phyloP scores from a whole-genome alignment of 2,329 filamentous ascomycete genomes.

The Lasiodiplodia sp. region DNA sequence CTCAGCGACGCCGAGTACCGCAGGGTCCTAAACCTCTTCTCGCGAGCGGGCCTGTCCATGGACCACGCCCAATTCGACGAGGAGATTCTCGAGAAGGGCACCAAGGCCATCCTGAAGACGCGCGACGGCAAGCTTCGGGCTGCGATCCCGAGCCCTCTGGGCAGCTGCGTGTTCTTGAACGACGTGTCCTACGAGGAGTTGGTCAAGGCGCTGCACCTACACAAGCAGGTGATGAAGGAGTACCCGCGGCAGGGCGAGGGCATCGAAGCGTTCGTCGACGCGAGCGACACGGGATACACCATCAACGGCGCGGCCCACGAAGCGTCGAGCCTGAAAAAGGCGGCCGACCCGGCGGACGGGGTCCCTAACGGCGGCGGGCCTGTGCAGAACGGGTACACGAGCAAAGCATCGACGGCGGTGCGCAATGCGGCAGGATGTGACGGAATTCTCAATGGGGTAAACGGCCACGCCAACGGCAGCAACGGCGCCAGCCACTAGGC shows the following conservation, averaged over 20 bases:
- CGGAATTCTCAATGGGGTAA: slow-evolving; percentile 32
- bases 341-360: slow-evolving; percentile 35
- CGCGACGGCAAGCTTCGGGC: slow-evolving; percentile 72
- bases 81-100: slow-evolving; percentile 69
- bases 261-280: slow-evolving; percentile 73
- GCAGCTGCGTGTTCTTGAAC: slow-evolving; percentile 72
- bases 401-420: slow-evolving; percentile 28
- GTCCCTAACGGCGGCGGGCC: slow-evolving; percentile 29
- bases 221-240: slow-evolving; percentile 69
- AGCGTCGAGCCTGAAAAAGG: slow-evolving; percentile 35
- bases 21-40: slow-evolving; percentile 72
- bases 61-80: slow-evolving; percentile 74
- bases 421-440: slow-evolving; percentile 39
- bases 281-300: slow-evolving; percentile 70
- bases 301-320: slow-evolving; percentile 48
- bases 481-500: slow-evolving; percentile 20
- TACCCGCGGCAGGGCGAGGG: slow-evolving; percentile 71
- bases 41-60: slow-evolving; percentile 73
- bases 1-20: slow-evolving; percentile 67
- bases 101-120: slow-evolving; percentile 73
- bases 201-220: slow-evolving; percentile 64
- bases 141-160: slow-evolving; percentile 73
- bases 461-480: slow-evolving; percentile 4
- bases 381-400: slow-evolving; percentile 25
- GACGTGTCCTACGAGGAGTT: slow-evolving; percentile 70